Evolutionary conservation across 2,329 filamentous ascomycete species (phyloP).

Genomic region (Xylaria sp.): DNA sequence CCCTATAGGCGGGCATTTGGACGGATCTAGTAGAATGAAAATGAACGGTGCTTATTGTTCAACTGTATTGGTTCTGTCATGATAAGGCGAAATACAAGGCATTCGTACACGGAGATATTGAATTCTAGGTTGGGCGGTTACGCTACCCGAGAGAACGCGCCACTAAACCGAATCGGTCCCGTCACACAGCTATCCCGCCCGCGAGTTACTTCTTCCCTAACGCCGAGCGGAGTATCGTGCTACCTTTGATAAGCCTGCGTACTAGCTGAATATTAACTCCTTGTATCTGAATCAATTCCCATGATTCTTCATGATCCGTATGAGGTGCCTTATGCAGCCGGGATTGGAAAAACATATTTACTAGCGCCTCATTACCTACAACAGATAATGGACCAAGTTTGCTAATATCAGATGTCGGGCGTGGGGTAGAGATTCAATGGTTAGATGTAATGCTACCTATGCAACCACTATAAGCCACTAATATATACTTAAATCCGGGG

Average conservation of each 20-base stretch:
- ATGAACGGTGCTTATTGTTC: background rate
- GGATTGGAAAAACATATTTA: no score
- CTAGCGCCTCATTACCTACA: no score
- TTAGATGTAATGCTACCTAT: background rate
- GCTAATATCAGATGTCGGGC: background rate
- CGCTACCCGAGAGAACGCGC: background rate
- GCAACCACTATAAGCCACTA: no score
- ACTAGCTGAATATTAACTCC: background rate
- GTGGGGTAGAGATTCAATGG: background rate
- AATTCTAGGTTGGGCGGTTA: no score
- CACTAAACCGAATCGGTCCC: slow-evolving; percentile 1
- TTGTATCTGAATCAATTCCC: background rate
- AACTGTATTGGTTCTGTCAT: background rate
- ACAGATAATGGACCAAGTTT: background rate
- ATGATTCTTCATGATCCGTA: no score
- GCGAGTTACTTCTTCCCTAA: background rate
- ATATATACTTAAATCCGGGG: slow-evolving; percentile 11
- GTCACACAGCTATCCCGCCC: background rate
- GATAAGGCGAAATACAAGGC: slow-evolving; percentile 7
- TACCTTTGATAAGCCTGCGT: background rate
- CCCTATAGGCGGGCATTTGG: slow-evolving; percentile 19
- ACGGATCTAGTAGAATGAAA: slow-evolving; percentile 14
- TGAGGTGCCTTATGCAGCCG: no score
- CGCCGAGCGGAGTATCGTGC: background rate
- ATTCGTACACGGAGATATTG: background rate